Evolutionary conservation across 352 stramenopile genomes (phyloP), one percentile per base, ranked within the genome.

Genomic region (Globisporangium ultimum): DNA sequence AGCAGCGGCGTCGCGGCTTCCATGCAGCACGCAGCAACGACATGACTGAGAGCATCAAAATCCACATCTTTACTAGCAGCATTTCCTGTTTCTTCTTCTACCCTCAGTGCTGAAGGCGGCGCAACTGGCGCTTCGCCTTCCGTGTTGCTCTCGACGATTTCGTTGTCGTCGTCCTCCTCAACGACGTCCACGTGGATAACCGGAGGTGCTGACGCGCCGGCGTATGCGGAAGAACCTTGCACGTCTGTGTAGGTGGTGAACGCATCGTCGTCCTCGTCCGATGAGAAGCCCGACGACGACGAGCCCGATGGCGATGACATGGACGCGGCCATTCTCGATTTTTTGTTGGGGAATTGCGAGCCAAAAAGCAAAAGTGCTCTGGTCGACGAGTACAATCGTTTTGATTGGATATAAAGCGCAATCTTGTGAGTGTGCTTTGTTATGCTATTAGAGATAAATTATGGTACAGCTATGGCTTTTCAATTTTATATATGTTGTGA

Each of bases 231-330:
- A 12, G 42, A 43, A 18, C n/a, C 18, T 14, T 15, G 17, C 7
- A 36, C 40, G 9, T 53, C 36, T 3, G 42, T 1, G 7, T 61
- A 20, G 7, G 21, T 12, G 2, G 65, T 45, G 13, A 64, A 10
- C 41, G 64, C 54, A 12, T 36, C 58, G 32, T 71, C 64, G 17
- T 78, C 68, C 22, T 80, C 71, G 41, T 80, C 68, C 40, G 70
- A 80, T 15, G 73, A 83, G 58, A 80, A 80, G 21, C 61, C 63
- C 13, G 73, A 83, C 48, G 72, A 81, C 11, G 73, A 78, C n/a
- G 52, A 41, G 48, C 28, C 6, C 8, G 54, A 48, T 14, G 43
- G 41, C n/a, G 54, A 60, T 2, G 45, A 3, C 28, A 36, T 36
- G 28, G 8, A 36, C 7, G 28, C 28, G 28, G 28, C 28, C 28